Conservation (phyloP, 164 flowering plant species). For the Cinnamomum micranthum region DNA sequence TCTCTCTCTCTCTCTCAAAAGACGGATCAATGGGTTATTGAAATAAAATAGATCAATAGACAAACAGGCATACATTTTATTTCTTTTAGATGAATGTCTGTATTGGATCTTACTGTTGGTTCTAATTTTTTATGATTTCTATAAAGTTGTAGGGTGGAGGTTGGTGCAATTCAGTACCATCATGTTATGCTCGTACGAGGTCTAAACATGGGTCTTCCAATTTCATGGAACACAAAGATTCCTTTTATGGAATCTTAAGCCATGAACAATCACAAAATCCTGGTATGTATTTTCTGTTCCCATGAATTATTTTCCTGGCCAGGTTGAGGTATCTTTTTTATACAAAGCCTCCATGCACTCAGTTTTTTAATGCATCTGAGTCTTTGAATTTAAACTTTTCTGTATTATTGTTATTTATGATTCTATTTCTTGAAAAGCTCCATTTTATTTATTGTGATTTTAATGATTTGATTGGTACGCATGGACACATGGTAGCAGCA, state of each 20-base stretch:
- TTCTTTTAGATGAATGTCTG: neutral
- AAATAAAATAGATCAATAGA: no score
- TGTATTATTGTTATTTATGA: neutral
- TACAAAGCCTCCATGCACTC: neutral
- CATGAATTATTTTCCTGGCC: neutral
- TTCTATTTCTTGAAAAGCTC: neutral
- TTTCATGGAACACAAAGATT: constrained; percentile 60
- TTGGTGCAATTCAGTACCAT: constrained; percentile 64
- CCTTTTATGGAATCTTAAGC: constrained; percentile 75
- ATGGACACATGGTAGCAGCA: no score
- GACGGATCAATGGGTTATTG: no score
- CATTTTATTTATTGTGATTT: no score
- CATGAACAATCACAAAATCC: constrained; percentile 59
- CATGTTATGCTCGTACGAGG: constrained; percentile 53
- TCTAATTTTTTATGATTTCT: constrained; percentile 1
- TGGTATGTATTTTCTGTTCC: constrained; percentile 36
- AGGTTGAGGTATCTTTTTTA: no score
- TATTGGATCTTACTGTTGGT: neutral
- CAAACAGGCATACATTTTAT: no score
- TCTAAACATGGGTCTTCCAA: constrained; percentile 76
- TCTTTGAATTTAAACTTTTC: neutral
- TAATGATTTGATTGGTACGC: no score
- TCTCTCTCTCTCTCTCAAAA: no score
- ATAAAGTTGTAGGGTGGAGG: constrained; percentile 75
- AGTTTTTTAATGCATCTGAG: neutral